Evolutionary conservation across 1,139 yeast species (phyloP).

Genomic region (Taphrina confusa): DNA sequence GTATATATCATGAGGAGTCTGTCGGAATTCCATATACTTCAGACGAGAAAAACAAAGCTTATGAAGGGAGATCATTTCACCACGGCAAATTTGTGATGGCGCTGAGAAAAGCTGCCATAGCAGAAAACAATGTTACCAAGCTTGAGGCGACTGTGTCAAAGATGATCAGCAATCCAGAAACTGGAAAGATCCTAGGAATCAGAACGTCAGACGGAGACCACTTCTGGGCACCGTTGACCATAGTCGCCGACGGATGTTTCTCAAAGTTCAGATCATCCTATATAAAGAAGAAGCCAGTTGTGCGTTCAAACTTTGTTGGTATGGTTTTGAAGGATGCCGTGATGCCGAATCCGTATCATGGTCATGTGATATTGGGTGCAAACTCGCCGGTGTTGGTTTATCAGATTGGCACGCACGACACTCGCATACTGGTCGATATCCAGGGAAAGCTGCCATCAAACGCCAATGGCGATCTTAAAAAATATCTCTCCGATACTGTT

Average conservation of each 20-base stretch:
- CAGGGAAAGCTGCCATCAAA: conserved; percentile 73
- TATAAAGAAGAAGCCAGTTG: conserved; percentile 57
- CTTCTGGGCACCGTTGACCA: conserved; percentile 63
- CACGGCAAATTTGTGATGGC: conserved; percentile 86
- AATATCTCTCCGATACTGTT: conserved; percentile 62
- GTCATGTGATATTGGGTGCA: conserved; percentile 84
- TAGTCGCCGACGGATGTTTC: conserved; percentile 91
- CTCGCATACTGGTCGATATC: conserved; percentile 87
- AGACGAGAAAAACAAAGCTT: conserved; percentile 28
- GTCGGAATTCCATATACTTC: conserved; percentile 71
- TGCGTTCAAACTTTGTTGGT: conserved; percentile 86
- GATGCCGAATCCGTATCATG: conserved; percentile 72
- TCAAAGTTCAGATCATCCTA: conserved; percentile 85
- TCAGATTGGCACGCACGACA: conserved; percentile 78
- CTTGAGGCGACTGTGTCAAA: conserved; percentile 79
- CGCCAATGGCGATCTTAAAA: conserved; percentile 58
- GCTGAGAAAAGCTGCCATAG: conserved; percentile 54
- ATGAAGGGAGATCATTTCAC: conserved; percentile 72
- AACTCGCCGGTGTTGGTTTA: conserved; percentile 88
- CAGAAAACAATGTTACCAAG: conserved; percentile 55
- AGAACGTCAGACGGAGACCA: conserved; percentile 44
- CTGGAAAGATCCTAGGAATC: conserved; percentile 67
- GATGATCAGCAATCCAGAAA: conserved; percentile 56
- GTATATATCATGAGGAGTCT: conserved; percentile 61
- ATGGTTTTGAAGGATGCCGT: conserved; percentile 69